Evolutionary conservation across 1,284 basidiomycete genomes (phyloP).

Genomic region (Pseudozyma hubeiensis): DNA sequence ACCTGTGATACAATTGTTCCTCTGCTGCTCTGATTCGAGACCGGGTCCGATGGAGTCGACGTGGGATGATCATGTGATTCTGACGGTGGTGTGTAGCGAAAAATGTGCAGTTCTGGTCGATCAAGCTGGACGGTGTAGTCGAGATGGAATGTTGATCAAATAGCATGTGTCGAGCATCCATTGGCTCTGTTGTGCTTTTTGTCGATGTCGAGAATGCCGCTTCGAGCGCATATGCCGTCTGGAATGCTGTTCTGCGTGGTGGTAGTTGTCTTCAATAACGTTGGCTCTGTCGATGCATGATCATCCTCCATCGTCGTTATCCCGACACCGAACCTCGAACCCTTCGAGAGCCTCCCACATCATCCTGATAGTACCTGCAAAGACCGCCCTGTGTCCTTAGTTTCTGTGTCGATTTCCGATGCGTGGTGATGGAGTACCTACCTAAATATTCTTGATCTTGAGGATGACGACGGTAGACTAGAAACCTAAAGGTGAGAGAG

Average conservation of each 20-base stretch:
- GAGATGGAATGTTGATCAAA: not conserved
- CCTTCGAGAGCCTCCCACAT: not conserved
- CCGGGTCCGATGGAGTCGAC: not conserved
- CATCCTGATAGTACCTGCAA: conserved; percentile 29
- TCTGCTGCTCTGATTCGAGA: not conserved
- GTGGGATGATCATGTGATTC: conserved; percentile 19
- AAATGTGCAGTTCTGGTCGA: not conserved
- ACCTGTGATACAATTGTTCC: conserved; percentile 3
- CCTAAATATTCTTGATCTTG: conserved; percentile 54
- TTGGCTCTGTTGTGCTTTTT: no score
- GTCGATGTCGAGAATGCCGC: no score
- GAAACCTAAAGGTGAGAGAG: conserved; percentile 37
- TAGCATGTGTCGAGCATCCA: no score
- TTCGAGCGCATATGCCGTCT: no score
- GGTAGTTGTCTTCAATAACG: conserved; percentile 16
- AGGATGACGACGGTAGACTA: conserved; percentile 41
- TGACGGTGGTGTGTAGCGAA: not conserved
- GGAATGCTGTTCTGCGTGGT: conserved; percentile 4
- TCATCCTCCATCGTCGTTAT: conserved; percentile 30
- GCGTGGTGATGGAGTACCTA: conserved; percentile 13
- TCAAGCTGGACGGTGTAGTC: not conserved
- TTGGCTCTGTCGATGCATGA: conserved; percentile 19
- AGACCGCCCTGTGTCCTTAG: conserved; percentile 10
- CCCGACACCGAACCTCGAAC: not conserved
- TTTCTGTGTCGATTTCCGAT: conserved; percentile 23